A percentile compares a stretch with the other conserved stretches of the same genome.
Evolutionary conservation across 2,329 filamentous ascomycete genomes (phyloP).

Genomic region (Cryphonectria nitschkei): DNA sequence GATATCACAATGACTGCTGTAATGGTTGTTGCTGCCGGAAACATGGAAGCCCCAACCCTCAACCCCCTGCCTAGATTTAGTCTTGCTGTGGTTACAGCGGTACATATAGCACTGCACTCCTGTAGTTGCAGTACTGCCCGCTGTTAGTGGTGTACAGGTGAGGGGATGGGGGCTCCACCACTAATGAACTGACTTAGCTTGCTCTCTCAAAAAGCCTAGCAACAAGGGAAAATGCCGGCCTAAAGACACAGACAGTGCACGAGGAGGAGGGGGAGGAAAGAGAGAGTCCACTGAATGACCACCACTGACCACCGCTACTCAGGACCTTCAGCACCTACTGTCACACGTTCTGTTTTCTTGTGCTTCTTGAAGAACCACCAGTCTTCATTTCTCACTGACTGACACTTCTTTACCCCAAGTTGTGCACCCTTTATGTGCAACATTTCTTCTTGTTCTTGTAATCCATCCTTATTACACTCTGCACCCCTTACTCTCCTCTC

Average conservation of each 20-base stretch:
- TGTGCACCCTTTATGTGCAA: neutral
- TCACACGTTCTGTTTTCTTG: neutral
- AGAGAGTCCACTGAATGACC: neutral
- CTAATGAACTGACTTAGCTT: neutral
- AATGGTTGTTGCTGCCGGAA: conserved; percentile 5
- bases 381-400: neutral
- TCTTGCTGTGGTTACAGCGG: too few species aligned
- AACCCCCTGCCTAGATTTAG: too few species aligned
- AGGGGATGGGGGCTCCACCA: neutral
- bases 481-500: too few species aligned
- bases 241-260: too few species aligned
- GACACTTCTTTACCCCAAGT: neutral
- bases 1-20: too few species aligned
- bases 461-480: neutral
- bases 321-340: too few species aligned
- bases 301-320: neutral
- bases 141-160: conserved; percentile 1
- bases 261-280: neutral
- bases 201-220: neutral
- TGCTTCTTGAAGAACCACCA: neutral
- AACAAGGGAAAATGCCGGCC: neutral
- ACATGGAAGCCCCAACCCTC: conserved; percentile 5
- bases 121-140: neutral
- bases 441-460: neutral
- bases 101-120: neutral